A percentile compares a stretch with the other conserved stretches of the same genome.
phyloP scores from a whole-genome alignment of 1,284 basidiomycete species.

The Volvariella volvacea region DNA sequence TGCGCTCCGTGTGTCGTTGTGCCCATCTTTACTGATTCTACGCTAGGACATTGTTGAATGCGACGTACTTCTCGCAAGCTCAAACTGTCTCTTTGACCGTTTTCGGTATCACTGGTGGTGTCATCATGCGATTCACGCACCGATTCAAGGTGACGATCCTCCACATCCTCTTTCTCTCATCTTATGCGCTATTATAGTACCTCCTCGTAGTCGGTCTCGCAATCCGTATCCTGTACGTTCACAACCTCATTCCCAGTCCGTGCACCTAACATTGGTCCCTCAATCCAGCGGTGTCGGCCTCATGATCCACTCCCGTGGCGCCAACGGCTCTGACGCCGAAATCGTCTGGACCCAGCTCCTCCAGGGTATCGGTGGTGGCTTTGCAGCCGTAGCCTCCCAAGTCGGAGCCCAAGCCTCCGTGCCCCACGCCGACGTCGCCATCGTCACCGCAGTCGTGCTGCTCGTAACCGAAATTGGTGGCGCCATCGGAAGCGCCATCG shows the following conservation, averaged over 20 bases:
- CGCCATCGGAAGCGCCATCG: slow-evolving; percentile 62
- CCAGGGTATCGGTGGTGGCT: slow-evolving; percentile 76
- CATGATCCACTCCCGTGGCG: slow-evolving; percentile 69
- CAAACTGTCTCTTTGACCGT: slow-evolving; percentile 60
- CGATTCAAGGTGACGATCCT: slow-evolving; percentile 39
- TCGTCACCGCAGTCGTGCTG: slow-evolving; percentile 76
- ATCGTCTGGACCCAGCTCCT: slow-evolving; percentile 69
- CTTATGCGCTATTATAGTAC: slow-evolving; percentile 28
- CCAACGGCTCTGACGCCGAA: slow-evolving; percentile 51
- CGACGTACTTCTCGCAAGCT: slow-evolving; percentile 48
- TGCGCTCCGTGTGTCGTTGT: background rate
- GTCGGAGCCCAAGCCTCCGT: slow-evolving; percentile 79
- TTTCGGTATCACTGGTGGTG: slow-evolving; percentile 57
- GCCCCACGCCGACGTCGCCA: slow-evolving; percentile 70
- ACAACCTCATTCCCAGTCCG: background rate
- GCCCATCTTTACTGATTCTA: background rate
- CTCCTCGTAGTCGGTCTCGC: slow-evolving; percentile 60
- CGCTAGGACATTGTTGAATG: slow-evolving; percentile 41
- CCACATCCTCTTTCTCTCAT: background rate
- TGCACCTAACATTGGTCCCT: background rate
- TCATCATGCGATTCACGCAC: slow-evolving; percentile 45
- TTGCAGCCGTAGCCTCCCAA: slow-evolving; percentile 64
- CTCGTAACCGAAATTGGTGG: slow-evolving; percentile 78
- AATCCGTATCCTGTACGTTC: slow-evolving; percentile 48
- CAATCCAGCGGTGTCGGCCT: slow-evolving; percentile 51